A percentile compares a stretch with the other conserved stretches of the same genome.
phyloP scores from a whole-genome alignment of 352 stramenopile species.

The Phytophthora megakarya region DNA sequence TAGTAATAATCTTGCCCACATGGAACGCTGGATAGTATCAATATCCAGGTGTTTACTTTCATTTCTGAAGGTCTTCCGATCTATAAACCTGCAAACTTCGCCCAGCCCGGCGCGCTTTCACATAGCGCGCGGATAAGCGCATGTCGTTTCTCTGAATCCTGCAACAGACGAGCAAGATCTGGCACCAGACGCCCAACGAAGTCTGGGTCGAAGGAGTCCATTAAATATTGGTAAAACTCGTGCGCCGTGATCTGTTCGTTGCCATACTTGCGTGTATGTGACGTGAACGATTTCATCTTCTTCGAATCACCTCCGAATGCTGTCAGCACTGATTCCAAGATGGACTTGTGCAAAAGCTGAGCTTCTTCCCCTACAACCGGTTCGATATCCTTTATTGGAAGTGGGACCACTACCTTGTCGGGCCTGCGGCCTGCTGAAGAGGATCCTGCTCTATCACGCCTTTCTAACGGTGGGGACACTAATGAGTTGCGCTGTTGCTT shows the following conservation, averaged over 20 bases:
- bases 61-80: not conserved
- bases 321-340: constrained; percentile 75
- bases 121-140: constrained; percentile 83
- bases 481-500: constrained; percentile 63
- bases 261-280: constrained; percentile 85
- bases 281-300: constrained; percentile 89
- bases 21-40: constrained; percentile 5
- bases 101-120: constrained; percentile 82
- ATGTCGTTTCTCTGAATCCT: constrained; percentile 86
- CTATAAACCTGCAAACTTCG: constrained; percentile 83
- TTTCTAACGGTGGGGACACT: constrained; percentile 35
- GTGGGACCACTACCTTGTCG: constrained; percentile 48
- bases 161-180: constrained; percentile 80
- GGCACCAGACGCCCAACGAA: constrained; percentile 86
- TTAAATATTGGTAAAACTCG: constrained; percentile 92
- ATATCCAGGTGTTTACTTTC: constrained; percentile 4
- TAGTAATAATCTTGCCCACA: constrained; percentile 7
- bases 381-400: constrained; percentile 80
- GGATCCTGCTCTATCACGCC: constrained; percentile 34
- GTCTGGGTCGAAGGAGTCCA: constrained; percentile 84
- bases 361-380: constrained; percentile 84
- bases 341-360: constrained; percentile 82
- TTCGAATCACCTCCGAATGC: constrained; percentile 77
- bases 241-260: constrained; percentile 85
- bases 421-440: constrained; percentile 50